Conservation (phyloP, 176 grass and related monocot genomes). For the Pontederia crassipes region DNA sequence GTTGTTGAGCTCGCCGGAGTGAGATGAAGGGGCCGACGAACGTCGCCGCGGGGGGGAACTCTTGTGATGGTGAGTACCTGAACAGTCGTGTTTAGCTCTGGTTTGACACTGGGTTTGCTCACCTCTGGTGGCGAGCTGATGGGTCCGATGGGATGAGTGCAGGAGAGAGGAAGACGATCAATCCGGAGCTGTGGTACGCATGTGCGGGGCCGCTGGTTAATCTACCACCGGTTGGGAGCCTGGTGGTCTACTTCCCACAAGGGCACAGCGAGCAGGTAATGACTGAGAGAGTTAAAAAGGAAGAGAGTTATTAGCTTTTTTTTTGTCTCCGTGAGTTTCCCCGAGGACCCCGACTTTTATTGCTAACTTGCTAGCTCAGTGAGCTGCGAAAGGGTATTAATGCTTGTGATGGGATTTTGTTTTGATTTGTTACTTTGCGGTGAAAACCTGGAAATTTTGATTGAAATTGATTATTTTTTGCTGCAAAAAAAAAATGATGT, state of each 20-base stretch:
- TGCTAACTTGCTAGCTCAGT: too few species aligned
- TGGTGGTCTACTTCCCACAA: conserved; percentile 98
- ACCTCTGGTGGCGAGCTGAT: not conserved
- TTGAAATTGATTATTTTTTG: too few species aligned
- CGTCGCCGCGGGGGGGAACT: not conserved
- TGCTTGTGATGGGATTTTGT: too few species aligned
- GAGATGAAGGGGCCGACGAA: conserved; percentile 1
- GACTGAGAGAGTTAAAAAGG: not conserved
- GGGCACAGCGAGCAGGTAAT: conserved; percentile 97
- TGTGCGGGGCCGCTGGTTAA: conserved; percentile 89
- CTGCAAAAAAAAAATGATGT: too few species aligned
- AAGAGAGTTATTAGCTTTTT: not conserved
- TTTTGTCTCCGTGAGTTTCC: not conserved
- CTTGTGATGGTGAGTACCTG: conserved; percentile 3
- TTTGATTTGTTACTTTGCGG: too few species aligned
- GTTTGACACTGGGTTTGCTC: too few species aligned
- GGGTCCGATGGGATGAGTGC: conserved; percentile 8
- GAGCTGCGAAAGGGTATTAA: too few species aligned
- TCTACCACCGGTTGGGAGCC: conserved; percentile 90
- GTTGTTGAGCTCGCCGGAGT: not conserved
- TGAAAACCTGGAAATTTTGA: too few species aligned
- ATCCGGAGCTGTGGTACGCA: conserved; percentile 90
- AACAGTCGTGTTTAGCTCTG: not conserved
- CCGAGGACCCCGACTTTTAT: too few species aligned
- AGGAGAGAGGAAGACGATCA: conserved; percentile 82